phyloP scores from a whole-genome alignment of 306 rosid genomes.

The Benincasa hispida region DNA sequence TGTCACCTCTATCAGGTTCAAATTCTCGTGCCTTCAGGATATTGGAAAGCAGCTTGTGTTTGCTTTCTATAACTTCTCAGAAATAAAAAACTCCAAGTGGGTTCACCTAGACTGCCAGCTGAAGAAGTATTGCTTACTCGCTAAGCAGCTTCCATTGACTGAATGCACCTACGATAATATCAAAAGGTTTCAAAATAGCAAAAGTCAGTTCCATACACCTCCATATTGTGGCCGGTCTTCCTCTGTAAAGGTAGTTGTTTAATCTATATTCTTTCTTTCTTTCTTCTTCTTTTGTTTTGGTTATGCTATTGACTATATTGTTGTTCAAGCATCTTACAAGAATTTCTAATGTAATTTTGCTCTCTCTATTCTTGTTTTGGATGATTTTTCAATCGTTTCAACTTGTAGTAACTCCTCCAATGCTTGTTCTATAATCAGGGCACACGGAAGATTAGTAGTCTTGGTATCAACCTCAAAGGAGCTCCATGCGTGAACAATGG shows the following conservation, averaged over 20 bases:
- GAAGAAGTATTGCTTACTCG: constrained; percentile 46
- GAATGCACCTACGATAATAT: constrained; percentile 93
- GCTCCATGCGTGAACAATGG: constrained; percentile 27
- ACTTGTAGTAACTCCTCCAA: constrained; percentile 11
- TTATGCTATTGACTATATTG: background rate
- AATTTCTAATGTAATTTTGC: background rate
- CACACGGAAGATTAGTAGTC: constrained; percentile 34
- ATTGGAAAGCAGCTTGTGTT: constrained; percentile 59
- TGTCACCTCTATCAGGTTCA: constrained; percentile 69
- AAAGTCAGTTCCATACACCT: constrained; percentile 19
- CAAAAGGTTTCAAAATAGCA: constrained; percentile 55
- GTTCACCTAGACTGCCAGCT: constrained; percentile 51
- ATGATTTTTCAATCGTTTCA: background rate
- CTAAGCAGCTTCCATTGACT: constrained; percentile 56
- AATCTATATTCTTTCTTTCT: background rate
- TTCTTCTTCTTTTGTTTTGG: background rate
- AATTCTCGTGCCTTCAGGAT: constrained; percentile 42
- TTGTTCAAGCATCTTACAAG: background rate
- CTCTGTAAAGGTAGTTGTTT: constrained; percentile 43
- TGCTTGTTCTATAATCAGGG: constrained; percentile 31
- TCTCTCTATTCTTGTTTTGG: background rate
- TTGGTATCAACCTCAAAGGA: constrained; percentile 39
- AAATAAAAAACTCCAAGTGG: constrained; percentile 57
- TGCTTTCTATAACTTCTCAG: constrained; percentile 55
- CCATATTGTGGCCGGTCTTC: constrained; percentile 21